phyloP scores from a whole-genome alignment of 805 yeast species.

The Priceomyces melissophilus region DNA sequence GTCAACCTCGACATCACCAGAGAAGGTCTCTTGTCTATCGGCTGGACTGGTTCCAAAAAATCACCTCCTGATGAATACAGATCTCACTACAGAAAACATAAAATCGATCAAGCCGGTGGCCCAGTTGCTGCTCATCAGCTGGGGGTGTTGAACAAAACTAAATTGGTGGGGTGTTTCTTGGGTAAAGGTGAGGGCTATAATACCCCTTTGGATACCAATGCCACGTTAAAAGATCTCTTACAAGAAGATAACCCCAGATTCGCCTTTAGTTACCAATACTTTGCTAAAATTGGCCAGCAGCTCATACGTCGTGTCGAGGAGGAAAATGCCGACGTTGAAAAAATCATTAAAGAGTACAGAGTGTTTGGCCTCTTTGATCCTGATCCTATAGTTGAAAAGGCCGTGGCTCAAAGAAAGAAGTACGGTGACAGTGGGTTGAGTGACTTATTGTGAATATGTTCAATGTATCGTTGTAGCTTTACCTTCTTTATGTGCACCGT shows the following conservation, averaged over 20 bases:
- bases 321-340: constrained; percentile 37
- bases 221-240: constrained; percentile 33
- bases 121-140: constrained; percentile 70
- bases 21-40: constrained; percentile 61
- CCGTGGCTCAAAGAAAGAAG: constrained; percentile 39
- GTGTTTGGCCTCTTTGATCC: constrained; percentile 59
- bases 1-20: constrained; percentile 36
- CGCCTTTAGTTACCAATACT: constrained; percentile 53
- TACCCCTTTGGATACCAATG: constrained; percentile 47
- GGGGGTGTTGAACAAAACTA: constrained; percentile 62
- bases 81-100: constrained; percentile 60
- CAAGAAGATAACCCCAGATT: constrained; percentile 41
- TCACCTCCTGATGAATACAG: constrained; percentile 68
- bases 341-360: constrained; percentile 59
- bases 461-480: no score
- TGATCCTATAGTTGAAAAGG: constrained; percentile 35
- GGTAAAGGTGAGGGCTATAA: constrained; percentile 82
- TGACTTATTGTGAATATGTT: constrained; percentile 2
- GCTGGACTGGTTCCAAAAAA: constrained; percentile 94
- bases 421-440: constrained; percentile 17
- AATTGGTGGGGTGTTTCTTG: constrained; percentile 58
- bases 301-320: constrained; percentile 42
- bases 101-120: constrained; percentile 68
- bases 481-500: no score
- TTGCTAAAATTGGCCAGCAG: constrained; percentile 47